Conservation (phyloP, 2,329 filamentous ascomycete species). For the Pyricularia grisea region DNA sequence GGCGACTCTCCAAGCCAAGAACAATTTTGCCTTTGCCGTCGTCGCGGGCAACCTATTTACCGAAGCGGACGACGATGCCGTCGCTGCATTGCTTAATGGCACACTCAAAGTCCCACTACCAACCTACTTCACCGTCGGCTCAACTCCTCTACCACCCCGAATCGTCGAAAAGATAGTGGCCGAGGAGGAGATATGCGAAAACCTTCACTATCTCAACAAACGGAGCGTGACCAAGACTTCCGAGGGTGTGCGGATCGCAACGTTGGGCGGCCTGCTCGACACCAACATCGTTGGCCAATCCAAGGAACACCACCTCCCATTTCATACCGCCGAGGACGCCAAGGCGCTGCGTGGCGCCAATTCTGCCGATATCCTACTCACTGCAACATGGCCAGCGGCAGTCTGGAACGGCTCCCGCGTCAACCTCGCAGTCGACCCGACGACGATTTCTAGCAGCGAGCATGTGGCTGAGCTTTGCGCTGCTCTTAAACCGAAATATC, state of each 20-base stretch:
- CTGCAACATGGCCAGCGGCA: slow-evolving; percentile 72
- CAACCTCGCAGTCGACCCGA: slow-evolving; percentile 41
- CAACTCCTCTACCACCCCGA: slow-evolving; percentile 56
- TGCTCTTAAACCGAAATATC: slow-evolving; percentile 80
- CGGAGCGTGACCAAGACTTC: slow-evolving; percentile 81
- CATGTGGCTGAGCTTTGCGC: slow-evolving; percentile 71
- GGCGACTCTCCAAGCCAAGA: slow-evolving; percentile 71
- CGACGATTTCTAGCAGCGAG: slow-evolving; percentile 44
- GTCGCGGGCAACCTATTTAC: slow-evolving; percentile 77
- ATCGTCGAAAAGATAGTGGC: slow-evolving; percentile 67
- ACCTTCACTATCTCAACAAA: slow-evolving; percentile 83
- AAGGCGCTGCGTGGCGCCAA: slow-evolving; percentile 67
- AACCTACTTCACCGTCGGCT: slow-evolving; percentile 84
- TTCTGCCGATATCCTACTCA: slow-evolving; percentile 77
- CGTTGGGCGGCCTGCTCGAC: slow-evolving; percentile 68
- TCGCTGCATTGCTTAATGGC: slow-evolving; percentile 62
- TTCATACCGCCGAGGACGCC: slow-evolving; percentile 69
- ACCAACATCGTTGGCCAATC: slow-evolving; percentile 52
- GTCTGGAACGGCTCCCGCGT: slow-evolving; percentile 62
- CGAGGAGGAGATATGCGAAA: slow-evolving; percentile 72
- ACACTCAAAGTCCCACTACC: slow-evolving; percentile 66
- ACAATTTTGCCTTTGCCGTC: slow-evolving; percentile 78
- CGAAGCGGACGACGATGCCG: slow-evolving; percentile 45
- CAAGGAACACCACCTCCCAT: slow-evolving; percentile 65
- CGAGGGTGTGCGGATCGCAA: slow-evolving; percentile 80